Percentiles rank a stretch among this genome's conserved stretches.
Conservation (phyloP, 306 rosid genomes). For the Parietaria judaica region DNA sequence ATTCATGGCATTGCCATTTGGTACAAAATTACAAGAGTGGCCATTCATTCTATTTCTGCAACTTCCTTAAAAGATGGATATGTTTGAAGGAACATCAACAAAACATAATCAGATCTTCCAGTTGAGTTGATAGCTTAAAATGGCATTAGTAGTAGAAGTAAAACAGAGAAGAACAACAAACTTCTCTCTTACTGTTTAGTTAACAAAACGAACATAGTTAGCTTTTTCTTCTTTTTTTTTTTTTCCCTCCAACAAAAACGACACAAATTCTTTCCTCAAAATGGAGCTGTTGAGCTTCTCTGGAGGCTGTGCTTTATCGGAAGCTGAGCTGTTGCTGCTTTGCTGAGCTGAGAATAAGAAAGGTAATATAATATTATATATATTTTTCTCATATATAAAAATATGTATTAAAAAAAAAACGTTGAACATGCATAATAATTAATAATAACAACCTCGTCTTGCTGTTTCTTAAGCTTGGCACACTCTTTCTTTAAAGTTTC, state of each 20-base stretch:
- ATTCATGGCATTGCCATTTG: neutral
- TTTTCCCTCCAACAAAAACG: neutral
- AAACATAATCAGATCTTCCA: no score
- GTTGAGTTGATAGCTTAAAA: no score
- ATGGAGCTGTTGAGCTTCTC: slow-evolving; percentile 75
- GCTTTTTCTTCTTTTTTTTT: neutral
- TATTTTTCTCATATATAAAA: neutral
- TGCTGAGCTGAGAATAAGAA: slow-evolving; percentile 29
- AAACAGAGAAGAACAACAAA: neutral
- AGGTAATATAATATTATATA: neutral
- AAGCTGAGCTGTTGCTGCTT: slow-evolving; percentile 27
- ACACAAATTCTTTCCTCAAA: slow-evolving; percentile 30
- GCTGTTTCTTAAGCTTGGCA: slow-evolving; percentile 51
- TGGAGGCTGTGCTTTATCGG: slow-evolving; percentile 42
- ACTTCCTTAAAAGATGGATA: no score
- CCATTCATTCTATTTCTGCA: no score
- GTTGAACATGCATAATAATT: neutral
- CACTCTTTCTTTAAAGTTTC: slow-evolving; percentile 48
- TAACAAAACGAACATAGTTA: neutral
- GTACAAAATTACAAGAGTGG: neutral
- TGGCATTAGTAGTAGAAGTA: neutral
- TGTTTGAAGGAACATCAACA: no score
- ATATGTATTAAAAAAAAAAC: neutral
- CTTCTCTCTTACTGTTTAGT: neutral
- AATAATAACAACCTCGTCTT: slow-evolving; percentile 42